These are phyloP conservation scores for Blastobotrys terrestris DNA, from an alignment of 805 yeast species.

Conservation along the genomic window DNA sequence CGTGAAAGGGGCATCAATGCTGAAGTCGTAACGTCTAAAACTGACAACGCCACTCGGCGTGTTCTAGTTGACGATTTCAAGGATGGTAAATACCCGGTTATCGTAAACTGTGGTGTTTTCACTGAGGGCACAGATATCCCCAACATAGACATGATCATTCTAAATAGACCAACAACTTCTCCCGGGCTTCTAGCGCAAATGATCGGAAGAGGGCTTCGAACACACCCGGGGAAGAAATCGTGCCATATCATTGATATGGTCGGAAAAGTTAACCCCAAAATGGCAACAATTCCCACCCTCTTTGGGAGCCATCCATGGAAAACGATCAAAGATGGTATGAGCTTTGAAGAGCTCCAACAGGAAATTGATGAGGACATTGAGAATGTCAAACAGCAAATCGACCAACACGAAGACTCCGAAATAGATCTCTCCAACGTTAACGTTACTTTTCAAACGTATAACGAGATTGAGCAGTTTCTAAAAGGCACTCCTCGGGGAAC, in stretches of 20 bases:
- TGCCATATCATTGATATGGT: constrained; percentile 78
- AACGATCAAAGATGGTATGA: background rate
- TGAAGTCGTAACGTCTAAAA: constrained; percentile 62
- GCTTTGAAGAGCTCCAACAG: background rate
- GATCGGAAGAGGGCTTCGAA: constrained; percentile 84
- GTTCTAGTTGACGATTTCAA: constrained; percentile 52
- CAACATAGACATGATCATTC: constrained; percentile 68
- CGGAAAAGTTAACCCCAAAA: constrained; percentile 41
- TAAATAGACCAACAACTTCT: constrained; percentile 79
- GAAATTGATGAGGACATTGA: background rate
- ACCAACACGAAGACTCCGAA: background rate
- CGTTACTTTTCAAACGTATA: background rate
- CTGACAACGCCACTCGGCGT: constrained; percentile 47
- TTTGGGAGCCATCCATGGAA: constrained; percentile 26
- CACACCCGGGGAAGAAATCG: constrained; percentile 50
- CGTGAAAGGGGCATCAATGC: constrained; percentile 58
- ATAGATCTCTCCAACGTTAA: background rate
- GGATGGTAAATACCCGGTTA: constrained; percentile 56
- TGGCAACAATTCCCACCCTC: constrained; percentile 51
- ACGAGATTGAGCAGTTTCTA: constrained; percentile 1
- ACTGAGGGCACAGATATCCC: constrained; percentile 97
- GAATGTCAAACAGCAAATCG: background rate
- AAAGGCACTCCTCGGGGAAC: background rate
- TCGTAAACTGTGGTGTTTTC: constrained; percentile 83
- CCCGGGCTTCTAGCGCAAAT: constrained; percentile 68